Conservation (phyloP, 805 yeast species). For the Monosporozyma solicola region DNA sequence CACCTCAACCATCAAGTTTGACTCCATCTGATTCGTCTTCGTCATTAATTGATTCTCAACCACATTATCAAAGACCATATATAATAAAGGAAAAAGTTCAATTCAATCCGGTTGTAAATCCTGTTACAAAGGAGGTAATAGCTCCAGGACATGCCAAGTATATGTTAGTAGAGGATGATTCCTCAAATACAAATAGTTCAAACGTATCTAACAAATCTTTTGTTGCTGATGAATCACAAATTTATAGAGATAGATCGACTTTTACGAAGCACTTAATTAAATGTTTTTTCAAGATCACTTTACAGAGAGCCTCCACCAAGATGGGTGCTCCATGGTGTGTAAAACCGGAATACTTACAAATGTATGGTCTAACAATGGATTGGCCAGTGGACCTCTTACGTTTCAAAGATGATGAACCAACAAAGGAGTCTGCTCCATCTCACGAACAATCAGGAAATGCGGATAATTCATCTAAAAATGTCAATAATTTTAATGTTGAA, state of each 20-base stretch:
- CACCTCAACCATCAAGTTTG: slow-evolving; percentile 15
- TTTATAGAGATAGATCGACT: slow-evolving; percentile 73
- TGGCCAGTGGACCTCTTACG: slow-evolving; percentile 28
- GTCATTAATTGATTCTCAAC: slow-evolving; percentile 3
- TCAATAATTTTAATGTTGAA: neutral
- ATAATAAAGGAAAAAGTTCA: slow-evolving; percentile 79
- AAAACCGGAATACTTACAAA: slow-evolving; percentile 47
- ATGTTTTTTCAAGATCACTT: slow-evolving; percentile 68
- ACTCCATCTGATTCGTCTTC: neutral
- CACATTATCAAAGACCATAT: slow-evolving; percentile 31
- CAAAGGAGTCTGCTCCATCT: neutral
- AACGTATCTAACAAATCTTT: slow-evolving; percentile 43
- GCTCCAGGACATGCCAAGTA: slow-evolving; percentile 57
- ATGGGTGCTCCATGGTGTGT: slow-evolving; percentile 96
- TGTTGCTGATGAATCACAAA: slow-evolving; percentile 62
- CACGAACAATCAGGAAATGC: neutral
- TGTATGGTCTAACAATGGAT: slow-evolving; percentile 27
- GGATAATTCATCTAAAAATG: neutral
- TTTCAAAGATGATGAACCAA: slow-evolving; percentile 25
- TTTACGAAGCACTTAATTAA: slow-evolving; percentile 87
- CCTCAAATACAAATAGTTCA: neutral
- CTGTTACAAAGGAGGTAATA: slow-evolving; percentile 28
- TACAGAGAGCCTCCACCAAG: slow-evolving; percentile 65
- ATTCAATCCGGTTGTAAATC: slow-evolving; percentile 43
- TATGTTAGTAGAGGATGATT: slow-evolving; percentile 48